phyloP scores from a whole-genome alignment of 257 asterid species.

The Nicotiana attenuata region DNA sequence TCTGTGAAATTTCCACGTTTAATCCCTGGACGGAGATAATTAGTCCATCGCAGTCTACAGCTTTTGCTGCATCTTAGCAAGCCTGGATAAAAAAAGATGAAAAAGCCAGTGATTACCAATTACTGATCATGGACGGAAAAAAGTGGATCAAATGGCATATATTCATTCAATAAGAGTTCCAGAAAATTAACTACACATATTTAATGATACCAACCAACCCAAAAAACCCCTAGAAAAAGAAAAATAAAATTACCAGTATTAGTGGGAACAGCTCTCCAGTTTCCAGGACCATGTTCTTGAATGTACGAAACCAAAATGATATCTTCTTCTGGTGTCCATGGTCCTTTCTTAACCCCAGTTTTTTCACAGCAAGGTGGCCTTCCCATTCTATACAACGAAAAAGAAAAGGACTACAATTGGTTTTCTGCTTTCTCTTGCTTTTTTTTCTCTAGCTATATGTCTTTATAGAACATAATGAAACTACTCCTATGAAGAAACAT shows the following conservation, averaged over 20 bases:
- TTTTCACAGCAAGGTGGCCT: slow-evolving; percentile 88
- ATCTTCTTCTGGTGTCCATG: slow-evolving; percentile 96
- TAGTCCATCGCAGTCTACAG: slow-evolving; percentile 92
- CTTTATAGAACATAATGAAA: neutral
- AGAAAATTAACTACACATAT: slow-evolving; percentile 32
- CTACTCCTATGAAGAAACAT: neutral
- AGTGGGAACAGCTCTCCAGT: slow-evolving; percentile 76
- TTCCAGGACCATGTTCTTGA: slow-evolving; percentile 81
- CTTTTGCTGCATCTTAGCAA: slow-evolving; percentile 92
- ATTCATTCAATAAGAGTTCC: slow-evolving; percentile 20
- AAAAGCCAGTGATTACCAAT: neutral
- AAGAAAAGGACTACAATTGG: neutral
- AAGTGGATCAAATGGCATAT: neutral
- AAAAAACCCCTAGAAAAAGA: neutral
- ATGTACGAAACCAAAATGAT: slow-evolving; percentile 73
- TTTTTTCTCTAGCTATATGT: neutral
- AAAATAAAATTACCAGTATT: slow-evolving; percentile 44
- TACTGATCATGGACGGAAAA: neutral
- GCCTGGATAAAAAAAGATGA: slow-evolving; percentile 30
- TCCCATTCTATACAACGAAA: slow-evolving; percentile 55
- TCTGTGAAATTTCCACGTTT: slow-evolving; percentile 72
- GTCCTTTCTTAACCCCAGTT: slow-evolving; percentile 76
- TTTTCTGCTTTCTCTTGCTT: neutral
- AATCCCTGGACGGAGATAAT: slow-evolving; percentile 90
- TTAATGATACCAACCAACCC: slow-evolving; percentile 37